Conservation (phyloP, 768 basidiomycete species). For the Lactarius hatsudake region DNA sequence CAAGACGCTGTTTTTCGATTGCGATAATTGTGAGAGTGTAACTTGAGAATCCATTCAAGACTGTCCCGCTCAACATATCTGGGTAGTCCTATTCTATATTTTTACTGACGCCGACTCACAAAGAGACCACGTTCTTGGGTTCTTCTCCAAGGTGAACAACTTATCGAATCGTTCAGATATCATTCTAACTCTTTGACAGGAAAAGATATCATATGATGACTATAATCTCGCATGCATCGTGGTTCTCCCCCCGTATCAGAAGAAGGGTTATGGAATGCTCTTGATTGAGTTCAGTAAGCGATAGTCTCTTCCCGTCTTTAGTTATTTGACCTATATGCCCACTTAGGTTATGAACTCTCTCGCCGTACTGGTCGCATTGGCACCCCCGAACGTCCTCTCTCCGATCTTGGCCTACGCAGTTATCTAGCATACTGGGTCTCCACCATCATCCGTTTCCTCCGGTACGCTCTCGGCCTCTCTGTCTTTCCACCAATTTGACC, state of each 20-base stretch:
- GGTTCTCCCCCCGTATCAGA: slow-evolving; percentile 89
- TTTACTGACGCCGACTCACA: slow-evolving; percentile 80
- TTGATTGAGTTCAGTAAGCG: slow-evolving; percentile 95
- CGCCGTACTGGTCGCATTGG: slow-evolving; percentile 75
- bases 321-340: not conserved
- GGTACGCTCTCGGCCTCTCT: slow-evolving; percentile 41
- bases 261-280: slow-evolving; percentile 87
- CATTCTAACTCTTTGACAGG: slow-evolving; percentile 43
- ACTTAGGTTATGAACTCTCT: slow-evolving; percentile 87
- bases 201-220: slow-evolving; percentile 94
- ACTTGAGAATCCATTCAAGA: not conserved
- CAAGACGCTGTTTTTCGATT: slow-evolving; percentile 92
- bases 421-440: slow-evolving; percentile 90
- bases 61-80: slow-evolving; percentile 5
- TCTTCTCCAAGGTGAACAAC: slow-evolving; percentile 60
- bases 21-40: slow-evolving; percentile 66
- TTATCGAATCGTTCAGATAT: not conserved
- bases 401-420: slow-evolving; percentile 86
- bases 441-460: slow-evolving; percentile 79
- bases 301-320: not conserved
- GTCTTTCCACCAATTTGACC: not conserved
- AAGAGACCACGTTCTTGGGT: slow-evolving; percentile 77
- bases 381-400: slow-evolving; percentile 93
- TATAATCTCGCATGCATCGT: slow-evolving; percentile 98
- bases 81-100: slow-evolving; percentile 84